Base-by-base conservation (phyloP, 179 eudicot species). In the Corrigiola litoralis region DNA sequence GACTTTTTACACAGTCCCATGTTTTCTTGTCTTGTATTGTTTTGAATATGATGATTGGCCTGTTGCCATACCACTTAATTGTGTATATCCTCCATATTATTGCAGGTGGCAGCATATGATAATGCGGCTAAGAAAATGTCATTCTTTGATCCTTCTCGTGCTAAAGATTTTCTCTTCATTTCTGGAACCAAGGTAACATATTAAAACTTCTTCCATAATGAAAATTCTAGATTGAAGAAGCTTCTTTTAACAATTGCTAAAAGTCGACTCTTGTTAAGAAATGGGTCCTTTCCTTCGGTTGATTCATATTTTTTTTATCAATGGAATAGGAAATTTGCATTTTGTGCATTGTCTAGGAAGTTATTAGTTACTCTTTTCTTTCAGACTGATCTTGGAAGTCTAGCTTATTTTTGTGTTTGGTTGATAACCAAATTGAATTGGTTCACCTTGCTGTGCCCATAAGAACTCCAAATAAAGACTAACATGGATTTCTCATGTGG, bases 51-150 rank as follows among this genome's bases (percentile, higher is more conserved):
- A 28, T 16, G 55, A 14, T 41, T 53, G 23, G 10, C 12, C 45
- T 42, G 14, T 1, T 36, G 21, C 32, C 33, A 12, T 7, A 12
- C 16, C 10, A 44, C 31, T 67, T 20, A 61, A 40, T 17, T 46
- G 13, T 48, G 6, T 31, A 27, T 60, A n/a, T n/a, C n/a, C 31
- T 25, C 37, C 21, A 44, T 14, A 21, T 9, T 54, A 40, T 42
- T 53, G 72, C 80, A 90, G 97, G 95, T 90, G 63, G 97, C 97
- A 23, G 97, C 97, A 69, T 90, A 90, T 75, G 95, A 90, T 72
- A 90, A 87, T 3, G 72, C 66, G 20, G 90, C 82, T 67, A 76
- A 77, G 78, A 76, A 75, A 68, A 90, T 90, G 97, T 87, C 95
- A 16, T 90, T 90, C 75, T 90, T 90, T 70, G 95, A 90, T 60